Percentiles rank a stretch among this genome's conserved stretches.
These are phyloP conservation scores for Phytophthora pisi DNA, from an alignment of 352 stramenopile genomes.

Conservation along the genomic window DNA sequence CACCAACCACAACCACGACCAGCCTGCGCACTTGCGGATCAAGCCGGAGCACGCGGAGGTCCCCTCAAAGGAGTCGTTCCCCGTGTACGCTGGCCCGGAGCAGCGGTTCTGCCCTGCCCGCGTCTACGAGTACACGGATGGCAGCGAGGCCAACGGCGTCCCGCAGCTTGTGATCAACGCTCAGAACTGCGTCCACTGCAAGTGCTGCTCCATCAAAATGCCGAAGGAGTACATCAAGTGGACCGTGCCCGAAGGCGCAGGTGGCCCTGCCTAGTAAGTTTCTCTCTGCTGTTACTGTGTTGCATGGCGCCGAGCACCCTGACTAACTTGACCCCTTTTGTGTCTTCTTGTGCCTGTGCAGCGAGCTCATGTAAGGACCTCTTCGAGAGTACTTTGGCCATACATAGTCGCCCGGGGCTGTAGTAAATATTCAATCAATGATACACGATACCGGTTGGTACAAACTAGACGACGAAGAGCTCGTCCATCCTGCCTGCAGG, in stretches of 20 bases:
- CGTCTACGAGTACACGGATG: constrained; percentile 99
- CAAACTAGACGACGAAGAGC: constrained; percentile 1
- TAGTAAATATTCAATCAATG: constrained; percentile 48
- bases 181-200: constrained; percentile 99
- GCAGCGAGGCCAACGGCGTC: constrained; percentile 82
- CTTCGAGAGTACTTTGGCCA: constrained; percentile 15
- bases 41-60: constrained; percentile 91
- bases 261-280: constrained; percentile 98
- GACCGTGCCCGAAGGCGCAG: constrained; percentile 98
- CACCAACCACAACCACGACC: constrained; percentile 99
- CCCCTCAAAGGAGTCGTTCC: constrained; percentile 86
- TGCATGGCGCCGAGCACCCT: neutral
- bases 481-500: neutral
- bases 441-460: constrained; percentile 27
- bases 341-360: constrained; percentile 32
- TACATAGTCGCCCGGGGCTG: constrained; percentile 22
- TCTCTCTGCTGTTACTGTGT: constrained; percentile 3
- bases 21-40: constrained; percentile 97
- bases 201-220: constrained; percentile 99
- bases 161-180: constrained; percentile 98
- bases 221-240: constrained; percentile 99
- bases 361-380: constrained; percentile 72
- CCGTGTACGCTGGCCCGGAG: constrained; percentile 96
- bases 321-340: constrained; percentile 37
- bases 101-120: constrained; percentile 97